A percentile compares a stretch with the other conserved stretches of the same genome.
phyloP scores from a whole-genome alignment of 345 rosid species.

The Arabis alpina region DNA sequence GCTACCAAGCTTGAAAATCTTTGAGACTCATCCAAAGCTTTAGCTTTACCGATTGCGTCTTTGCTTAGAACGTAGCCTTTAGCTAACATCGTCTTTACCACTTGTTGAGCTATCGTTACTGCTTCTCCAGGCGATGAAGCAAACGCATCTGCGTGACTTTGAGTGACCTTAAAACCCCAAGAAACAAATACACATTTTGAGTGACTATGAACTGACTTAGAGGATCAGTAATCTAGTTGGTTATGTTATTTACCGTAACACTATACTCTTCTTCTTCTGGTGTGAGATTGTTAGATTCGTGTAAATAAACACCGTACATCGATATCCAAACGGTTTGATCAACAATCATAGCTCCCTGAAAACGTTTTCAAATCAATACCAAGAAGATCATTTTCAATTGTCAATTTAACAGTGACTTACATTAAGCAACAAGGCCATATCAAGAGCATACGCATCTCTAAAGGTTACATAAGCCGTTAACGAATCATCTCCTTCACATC shows the following conservation, averaged over 20 bases:
- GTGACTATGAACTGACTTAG: not conserved
- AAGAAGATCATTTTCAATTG: not conserved
- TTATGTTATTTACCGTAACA: slow-evolving; percentile 42
- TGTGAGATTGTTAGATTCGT: slow-evolving; percentile 55
- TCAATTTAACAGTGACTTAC: slow-evolving; percentile 47
- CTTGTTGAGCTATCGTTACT: slow-evolving; percentile 74
- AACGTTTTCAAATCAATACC: slow-evolving; percentile 28
- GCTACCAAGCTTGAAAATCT: slow-evolving; percentile 63
- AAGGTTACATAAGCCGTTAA: slow-evolving; percentile 83
- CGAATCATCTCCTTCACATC: slow-evolving; percentile 62
- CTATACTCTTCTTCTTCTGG: slow-evolving; percentile 44
- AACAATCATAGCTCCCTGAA: slow-evolving; percentile 82
- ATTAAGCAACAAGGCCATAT: slow-evolving; percentile 84
- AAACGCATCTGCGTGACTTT: slow-evolving; percentile 39
- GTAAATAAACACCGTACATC: slow-evolving; percentile 58
- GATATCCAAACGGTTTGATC: slow-evolving; percentile 74
- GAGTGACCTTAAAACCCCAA: slow-evolving; percentile 47
- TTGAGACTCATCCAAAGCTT: slow-evolving; percentile 70
- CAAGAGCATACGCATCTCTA: slow-evolving; percentile 69
- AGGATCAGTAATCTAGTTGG: not conserved
- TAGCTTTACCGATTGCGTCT: slow-evolving; percentile 74
- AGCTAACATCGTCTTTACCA: slow-evolving; percentile 74
- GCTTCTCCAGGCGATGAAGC: slow-evolving; percentile 76
- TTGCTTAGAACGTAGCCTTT: slow-evolving; percentile 76
- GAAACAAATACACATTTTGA: slow-evolving; percentile 16